phyloP scores from a whole-genome alignment of 2,329 filamentous ascomycete species.

The Botryotinia globosa region DNA sequence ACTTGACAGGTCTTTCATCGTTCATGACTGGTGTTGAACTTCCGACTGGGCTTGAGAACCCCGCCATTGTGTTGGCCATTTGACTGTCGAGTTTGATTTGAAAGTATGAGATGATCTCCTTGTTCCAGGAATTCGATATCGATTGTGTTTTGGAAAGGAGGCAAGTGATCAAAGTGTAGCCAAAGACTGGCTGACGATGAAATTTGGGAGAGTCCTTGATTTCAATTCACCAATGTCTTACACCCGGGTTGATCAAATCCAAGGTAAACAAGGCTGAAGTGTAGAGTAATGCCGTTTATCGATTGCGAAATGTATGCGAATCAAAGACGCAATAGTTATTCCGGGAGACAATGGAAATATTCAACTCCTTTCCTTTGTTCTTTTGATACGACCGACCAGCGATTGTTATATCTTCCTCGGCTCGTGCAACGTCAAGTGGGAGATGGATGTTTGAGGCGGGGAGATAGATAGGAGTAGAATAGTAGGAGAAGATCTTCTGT shows the following conservation, averaged over 20 bases:
- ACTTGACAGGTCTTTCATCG: constrained; percentile 29
- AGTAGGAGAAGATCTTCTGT: background rate
- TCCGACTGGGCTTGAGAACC: constrained; percentile 1
- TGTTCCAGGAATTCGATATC: background rate
- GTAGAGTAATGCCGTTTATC: background rate
- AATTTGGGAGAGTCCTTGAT: background rate
- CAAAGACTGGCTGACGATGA: background rate
- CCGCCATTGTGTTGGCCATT: background rate
- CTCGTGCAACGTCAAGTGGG: background rate
- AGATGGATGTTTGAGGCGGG: background rate
- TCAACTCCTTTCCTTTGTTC: constrained; percentile 1
- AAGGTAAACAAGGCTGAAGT: background rate
- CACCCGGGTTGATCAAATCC: constrained; percentile 1
- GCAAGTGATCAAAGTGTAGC: constrained; percentile 9
- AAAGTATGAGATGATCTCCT: background rate
- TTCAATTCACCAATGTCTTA: constrained; percentile 13
- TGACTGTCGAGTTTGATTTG: background rate
- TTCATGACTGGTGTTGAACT: background rate
- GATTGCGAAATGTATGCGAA: background rate
- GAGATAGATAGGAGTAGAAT: background rate
- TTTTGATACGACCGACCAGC: background rate
- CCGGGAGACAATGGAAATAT: constrained; percentile 1
- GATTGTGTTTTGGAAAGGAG: background rate
- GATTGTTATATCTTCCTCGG: constrained; percentile 6
- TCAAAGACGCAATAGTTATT: constrained; percentile 4